Conservation (phyloP, 805 yeast species). For the Metschnikowia proteae region DNA sequence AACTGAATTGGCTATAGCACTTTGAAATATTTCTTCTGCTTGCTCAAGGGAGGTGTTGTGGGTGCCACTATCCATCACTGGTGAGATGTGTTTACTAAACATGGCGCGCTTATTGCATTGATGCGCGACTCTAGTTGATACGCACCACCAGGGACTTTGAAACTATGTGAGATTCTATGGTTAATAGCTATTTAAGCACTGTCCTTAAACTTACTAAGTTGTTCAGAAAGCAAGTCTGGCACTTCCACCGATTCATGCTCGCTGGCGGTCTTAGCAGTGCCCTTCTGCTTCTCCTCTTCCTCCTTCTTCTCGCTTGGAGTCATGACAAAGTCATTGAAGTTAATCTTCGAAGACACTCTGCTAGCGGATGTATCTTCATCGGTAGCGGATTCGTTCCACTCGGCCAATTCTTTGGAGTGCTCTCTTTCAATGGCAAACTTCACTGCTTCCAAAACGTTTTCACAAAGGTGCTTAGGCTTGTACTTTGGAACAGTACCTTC, state of each 20-base stretch:
- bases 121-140: neutral
- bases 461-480: slow-evolving; percentile 70
- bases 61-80: neutral
- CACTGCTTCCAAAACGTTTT: slow-evolving; percentile 77
- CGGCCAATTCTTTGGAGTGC: slow-evolving; percentile 64
- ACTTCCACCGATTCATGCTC: slow-evolving; percentile 49
- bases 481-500: slow-evolving; percentile 77
- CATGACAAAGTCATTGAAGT: slow-evolving; percentile 45
- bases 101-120: neutral
- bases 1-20: slow-evolving; percentile 7
- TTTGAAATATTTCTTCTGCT: slow-evolving; percentile 11
- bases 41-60: slow-evolving; percentile 7
- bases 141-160: neutral
- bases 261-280: slow-evolving; percentile 17
- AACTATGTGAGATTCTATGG: neutral
- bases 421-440: slow-evolving; percentile 80
- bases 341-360: slow-evolving; percentile 28
- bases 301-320: slow-evolving; percentile 35
- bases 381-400: slow-evolving; percentile 60
- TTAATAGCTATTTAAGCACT: neutral
- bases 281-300: slow-evolving; percentile 14
- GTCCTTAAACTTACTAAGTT: slow-evolving; percentile 36
- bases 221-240: slow-evolving; percentile 46
- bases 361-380: slow-evolving; percentile 26
- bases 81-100: neutral